phyloP scores from a whole-genome alignment of 108 stramenopile genomes.

The Skeletonema marinoi region DNA sequence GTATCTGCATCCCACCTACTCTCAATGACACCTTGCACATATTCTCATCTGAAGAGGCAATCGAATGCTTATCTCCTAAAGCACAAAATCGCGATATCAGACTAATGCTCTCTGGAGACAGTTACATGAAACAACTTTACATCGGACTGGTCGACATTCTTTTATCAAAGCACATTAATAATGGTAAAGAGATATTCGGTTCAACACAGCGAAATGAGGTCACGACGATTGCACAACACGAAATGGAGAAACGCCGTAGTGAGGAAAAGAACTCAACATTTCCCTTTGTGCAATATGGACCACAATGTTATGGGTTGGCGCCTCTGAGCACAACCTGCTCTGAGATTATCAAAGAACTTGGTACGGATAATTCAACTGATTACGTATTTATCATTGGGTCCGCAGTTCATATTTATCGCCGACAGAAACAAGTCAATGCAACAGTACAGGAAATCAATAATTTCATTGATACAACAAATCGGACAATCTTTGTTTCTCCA shows the following conservation, averaged over 20 bases:
- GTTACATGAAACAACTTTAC: neutral
- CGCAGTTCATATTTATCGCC: neutral
- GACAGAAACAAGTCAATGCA: neutral
- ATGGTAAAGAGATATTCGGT: neutral
- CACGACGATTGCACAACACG: neutral
- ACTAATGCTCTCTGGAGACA: neutral
- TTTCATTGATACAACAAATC: neutral
- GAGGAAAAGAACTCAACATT: neutral
- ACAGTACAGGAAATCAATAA: neutral
- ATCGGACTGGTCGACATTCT: neutral
- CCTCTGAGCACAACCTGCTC: neutral
- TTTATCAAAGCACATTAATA: neutral
- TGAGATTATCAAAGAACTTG: neutral
- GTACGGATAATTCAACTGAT: neutral
- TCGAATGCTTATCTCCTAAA: neutral
- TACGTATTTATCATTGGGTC: neutral
- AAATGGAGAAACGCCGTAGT: neutral
- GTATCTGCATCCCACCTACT: slow-evolving; percentile 1
- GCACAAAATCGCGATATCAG: neutral
- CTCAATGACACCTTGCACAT: neutral
- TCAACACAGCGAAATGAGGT: neutral
- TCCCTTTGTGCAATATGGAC: neutral
- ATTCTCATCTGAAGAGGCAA: neutral
- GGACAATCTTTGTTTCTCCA: neutral
- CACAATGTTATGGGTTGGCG: neutral